Percentiles rank a stretch among this genome's conserved stretches.
These are phyloP conservation scores for Stephanodiscus minutulus DNA, from an alignment of 108 stramenopile genomes.

Conservation along the genomic window DNA sequence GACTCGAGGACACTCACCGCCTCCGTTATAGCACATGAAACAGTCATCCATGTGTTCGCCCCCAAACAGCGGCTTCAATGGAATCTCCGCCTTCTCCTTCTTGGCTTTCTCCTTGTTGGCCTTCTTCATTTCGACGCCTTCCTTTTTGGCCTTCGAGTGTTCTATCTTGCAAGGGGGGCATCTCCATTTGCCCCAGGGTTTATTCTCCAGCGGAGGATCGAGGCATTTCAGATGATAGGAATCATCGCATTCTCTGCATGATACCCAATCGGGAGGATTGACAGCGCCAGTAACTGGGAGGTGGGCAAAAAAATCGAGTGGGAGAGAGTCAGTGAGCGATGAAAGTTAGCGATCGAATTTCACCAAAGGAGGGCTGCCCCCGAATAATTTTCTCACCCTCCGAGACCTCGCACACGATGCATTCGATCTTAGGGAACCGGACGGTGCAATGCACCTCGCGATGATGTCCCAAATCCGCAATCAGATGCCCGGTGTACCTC, in stretches of 20 bases:
- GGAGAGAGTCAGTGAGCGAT: not conserved
- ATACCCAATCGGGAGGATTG: constrained; percentile 12
- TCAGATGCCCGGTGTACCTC: constrained; percentile 23
- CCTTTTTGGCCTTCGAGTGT: not conserved
- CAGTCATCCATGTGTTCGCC: constrained; percentile 51
- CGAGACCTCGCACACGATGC: constrained; percentile 24
- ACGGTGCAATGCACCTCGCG: constrained; percentile 17
- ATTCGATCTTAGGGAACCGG: constrained; percentile 27
- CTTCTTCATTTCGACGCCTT: too few species aligned
- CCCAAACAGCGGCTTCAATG: constrained; percentile 27
- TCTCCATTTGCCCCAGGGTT: constrained; percentile 29
- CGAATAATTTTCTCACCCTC: constrained; percentile 21
- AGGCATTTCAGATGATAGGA: constrained; percentile 46
- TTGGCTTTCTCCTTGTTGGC: constrained; percentile 2
- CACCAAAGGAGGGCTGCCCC: not conserved
- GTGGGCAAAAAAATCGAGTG: not conserved
- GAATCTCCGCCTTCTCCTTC: constrained; percentile 16
- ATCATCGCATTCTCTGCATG: constrained; percentile 38
- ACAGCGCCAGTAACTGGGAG: constrained; percentile 10
- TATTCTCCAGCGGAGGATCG: constrained; percentile 33
- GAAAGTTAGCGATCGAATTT: constrained; percentile 4
- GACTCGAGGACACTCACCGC: constrained; percentile 20
- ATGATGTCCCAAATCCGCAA: constrained; percentile 23
- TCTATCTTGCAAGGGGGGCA: constrained; percentile 31
- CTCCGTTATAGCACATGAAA: constrained; percentile 48